Base-by-base conservation (phyloP, 1,284 basidiomycete species). In the Ceratobasidium sp. region DNA sequence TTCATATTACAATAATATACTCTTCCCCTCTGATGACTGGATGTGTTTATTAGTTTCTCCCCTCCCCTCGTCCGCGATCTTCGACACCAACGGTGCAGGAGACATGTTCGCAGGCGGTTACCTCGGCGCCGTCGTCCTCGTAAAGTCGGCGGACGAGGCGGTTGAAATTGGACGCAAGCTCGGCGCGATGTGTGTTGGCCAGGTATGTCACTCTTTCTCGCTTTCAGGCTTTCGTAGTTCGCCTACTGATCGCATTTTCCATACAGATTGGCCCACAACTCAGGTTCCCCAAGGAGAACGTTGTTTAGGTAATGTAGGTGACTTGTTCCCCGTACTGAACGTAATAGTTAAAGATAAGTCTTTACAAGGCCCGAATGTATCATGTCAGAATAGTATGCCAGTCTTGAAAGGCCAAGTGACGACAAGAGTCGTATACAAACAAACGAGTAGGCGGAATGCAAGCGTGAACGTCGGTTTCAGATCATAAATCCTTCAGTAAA, bases 21-120 rank as follows among this genome's bases (percentile, higher is more conserved):
- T n/a, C n/a, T n/a, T n/a, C n/a, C n/a, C n/a, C 69, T 77, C 64
- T 80, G 85, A 82, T 80, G 83, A 79, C 82, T 86, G 85, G 81
- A 85, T 16, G 91, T 85, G 83, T 78, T 85, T 41, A 94, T n/a
- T 43, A 67, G 64, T 55, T 21, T 16, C 32, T 11, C 47, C 87
- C 62, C 85, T 98, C 75, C 79, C 82, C 66, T 84, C 86, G 76
- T 87, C 87, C 73, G 81, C 91, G 81, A 97, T 99, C 78, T 91
- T 98, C 73, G 98, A 99, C 83, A 99, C 98, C 73, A 99, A 99
- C 83, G 98, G 95, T 67, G 98, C 98, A n/a, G 98, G 98, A 66
- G 98, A 99, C 82, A 96, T 95, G 64, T 99, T 99, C 78, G 95
- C 96, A n/a, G 98, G 98, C 75, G 98, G 95, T 58, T 96, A 98